A percentile compares a stretch with the other conserved stretches of the same genome.
Conservation (phyloP, 2,329 filamentous ascomycete species). For the Hypoxylon sp. region DNA sequence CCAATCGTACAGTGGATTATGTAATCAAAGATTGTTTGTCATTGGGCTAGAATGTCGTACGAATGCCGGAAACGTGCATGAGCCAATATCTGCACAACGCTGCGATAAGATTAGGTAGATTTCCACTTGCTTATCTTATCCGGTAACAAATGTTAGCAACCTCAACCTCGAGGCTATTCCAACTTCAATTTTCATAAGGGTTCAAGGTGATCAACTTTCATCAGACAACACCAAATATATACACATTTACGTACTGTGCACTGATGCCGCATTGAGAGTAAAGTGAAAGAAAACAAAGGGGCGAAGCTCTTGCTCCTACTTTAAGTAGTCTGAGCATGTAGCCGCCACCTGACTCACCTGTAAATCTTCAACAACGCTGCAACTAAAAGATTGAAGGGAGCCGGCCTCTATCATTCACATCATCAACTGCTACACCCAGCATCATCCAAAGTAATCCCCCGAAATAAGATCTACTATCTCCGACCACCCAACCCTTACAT, state of each 20-base stretch:
- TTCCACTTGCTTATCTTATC: slow-evolving; percentile 33
- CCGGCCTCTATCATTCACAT: not conserved
- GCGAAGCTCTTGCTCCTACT: not conserved
- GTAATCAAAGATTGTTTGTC: not conserved
- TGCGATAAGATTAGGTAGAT: not conserved
- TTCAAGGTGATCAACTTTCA: slow-evolving; percentile 11
- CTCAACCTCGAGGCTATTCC: slow-evolving; percentile 2
- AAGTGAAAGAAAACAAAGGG: slow-evolving; percentile 6
- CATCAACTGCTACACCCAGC: slow-evolving; percentile 1
- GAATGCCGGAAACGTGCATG: slow-evolving; percentile 1
- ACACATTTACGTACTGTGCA: not conserved
- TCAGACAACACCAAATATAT: not conserved
- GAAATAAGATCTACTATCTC: not conserved
- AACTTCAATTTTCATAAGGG: slow-evolving; percentile 9
- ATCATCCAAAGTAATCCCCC: not conserved
- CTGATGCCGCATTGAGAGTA: not conserved
- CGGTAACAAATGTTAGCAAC: slow-evolving; percentile 16
- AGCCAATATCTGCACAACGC: slow-evolving; percentile 22
- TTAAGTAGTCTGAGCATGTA: slow-evolving; percentile 1
- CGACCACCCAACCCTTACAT: not conserved
- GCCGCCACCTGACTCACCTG: slow-evolving; percentile 6
- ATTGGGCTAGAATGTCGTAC: not conserved
- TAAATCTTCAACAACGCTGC: slow-evolving; percentile 16
- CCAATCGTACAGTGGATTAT: not conserved
- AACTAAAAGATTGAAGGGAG: slow-evolving; percentile 4